Conservation (phyloP, 202 grass and related monocot species). For the Zizania palustris region DNA sequence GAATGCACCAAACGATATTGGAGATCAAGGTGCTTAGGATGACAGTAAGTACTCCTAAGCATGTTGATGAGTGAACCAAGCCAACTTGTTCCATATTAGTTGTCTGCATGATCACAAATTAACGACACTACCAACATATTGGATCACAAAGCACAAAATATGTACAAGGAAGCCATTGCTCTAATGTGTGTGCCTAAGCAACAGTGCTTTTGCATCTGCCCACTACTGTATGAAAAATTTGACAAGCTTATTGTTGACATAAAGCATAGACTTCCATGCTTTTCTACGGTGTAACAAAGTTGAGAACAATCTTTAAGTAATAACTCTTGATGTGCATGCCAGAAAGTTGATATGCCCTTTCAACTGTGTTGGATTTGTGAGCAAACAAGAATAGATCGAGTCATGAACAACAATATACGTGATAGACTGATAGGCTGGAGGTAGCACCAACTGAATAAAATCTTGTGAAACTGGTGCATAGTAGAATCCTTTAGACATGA, state of each 20-base stretch:
- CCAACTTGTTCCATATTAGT: conserved; percentile 4
- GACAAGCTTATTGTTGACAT: conserved; percentile 2
- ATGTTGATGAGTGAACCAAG: background rate
- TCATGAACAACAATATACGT: too few relatives aligned
- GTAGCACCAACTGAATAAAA: background rate
- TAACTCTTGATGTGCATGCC: background rate
- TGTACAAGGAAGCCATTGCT: background rate
- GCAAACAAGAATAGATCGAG: too few relatives aligned
- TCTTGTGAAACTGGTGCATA: background rate
- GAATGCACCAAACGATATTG: background rate
- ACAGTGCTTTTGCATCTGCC: conserved; percentile 28
- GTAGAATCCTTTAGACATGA: too few relatives aligned
- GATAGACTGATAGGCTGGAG: too few relatives aligned
- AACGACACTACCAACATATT: conserved; percentile 4
- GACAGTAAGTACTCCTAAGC: conserved; percentile 20
- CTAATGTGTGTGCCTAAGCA: background rate
- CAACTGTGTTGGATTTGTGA: background rate
- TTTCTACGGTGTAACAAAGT: background rate
- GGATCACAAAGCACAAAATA: background rate
- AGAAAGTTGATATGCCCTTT: background rate
- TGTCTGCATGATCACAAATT: background rate
- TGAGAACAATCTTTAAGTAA: conserved; percentile 22
- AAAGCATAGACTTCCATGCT: conserved; percentile 4
- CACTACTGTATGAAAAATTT: conserved; percentile 20
- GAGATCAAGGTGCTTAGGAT: background rate